Conservation (phyloP, 176 grass and related monocot species). For the Hordeum marinum region DNA sequence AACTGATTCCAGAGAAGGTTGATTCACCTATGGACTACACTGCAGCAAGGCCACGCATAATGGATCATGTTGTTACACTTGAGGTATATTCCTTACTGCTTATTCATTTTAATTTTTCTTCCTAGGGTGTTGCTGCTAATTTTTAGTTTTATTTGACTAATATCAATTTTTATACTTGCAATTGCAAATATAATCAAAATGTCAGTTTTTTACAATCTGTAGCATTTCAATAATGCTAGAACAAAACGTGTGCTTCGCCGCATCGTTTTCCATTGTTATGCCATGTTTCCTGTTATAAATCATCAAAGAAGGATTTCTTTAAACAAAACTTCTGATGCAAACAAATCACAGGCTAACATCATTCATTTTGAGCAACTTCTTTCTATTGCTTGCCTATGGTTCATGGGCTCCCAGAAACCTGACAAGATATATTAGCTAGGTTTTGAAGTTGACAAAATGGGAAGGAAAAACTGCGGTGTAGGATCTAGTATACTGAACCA, state of each 20-base stretch:
- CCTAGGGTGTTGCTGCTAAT: not conserved
- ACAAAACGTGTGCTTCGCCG: too few relatives aligned
- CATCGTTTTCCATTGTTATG: too few relatives aligned
- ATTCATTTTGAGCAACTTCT: constrained; percentile 69
- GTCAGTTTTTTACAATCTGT: not conserved
- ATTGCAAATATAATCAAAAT: not conserved
- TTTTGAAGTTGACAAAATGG: not conserved
- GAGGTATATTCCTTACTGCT: constrained; percentile 46
- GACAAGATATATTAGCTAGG: constrained; percentile 3
- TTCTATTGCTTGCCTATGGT: constrained; percentile 56
- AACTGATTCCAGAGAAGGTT: constrained; percentile 67
- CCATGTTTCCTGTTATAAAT: not conserved
- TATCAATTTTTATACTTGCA: not conserved
- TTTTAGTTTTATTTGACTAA: not conserved
- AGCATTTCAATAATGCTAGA: not conserved
- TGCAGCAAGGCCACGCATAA: constrained; percentile 58
- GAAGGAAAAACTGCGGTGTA: not conserved
- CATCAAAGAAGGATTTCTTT: not conserved
- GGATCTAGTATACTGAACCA: not conserved
- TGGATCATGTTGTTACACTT: constrained; percentile 89
- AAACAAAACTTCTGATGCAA: not conserved
- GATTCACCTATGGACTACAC: constrained; percentile 94
- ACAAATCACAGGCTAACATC: constrained; percentile 36
- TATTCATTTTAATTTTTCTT: not conserved
- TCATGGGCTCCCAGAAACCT: constrained; percentile 62